phyloP scores from a whole-genome alignment of 2,329 filamentous ascomycete genomes.

The Aspergillus fischeri region DNA sequence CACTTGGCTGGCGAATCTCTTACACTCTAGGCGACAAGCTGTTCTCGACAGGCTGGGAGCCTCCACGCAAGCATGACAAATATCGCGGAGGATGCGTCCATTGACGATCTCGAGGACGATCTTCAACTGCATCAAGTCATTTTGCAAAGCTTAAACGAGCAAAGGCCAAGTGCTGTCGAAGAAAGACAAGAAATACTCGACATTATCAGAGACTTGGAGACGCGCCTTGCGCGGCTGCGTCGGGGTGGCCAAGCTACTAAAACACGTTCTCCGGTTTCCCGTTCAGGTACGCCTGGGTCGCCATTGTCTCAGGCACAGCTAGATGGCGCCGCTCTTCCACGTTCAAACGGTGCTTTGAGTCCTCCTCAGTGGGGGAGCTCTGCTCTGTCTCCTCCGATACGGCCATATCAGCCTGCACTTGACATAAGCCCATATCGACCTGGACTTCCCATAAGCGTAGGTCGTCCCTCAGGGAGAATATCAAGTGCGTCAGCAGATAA shows the following conservation, averaged over 20 bases:
- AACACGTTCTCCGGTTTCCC: constrained; percentile 1
- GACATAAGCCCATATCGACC: background rate
- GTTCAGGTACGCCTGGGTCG: background rate
- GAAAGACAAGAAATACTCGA: constrained; percentile 25
- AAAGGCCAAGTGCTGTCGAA: constrained; percentile 21
- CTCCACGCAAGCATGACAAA: background rate
- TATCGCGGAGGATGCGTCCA: constrained; percentile 11
- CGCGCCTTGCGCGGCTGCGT: constrained; percentile 20
- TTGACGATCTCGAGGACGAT: constrained; percentile 28
- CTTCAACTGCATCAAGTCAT: constrained; percentile 30
- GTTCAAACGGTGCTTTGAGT: background rate
- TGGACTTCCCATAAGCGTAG: background rate
- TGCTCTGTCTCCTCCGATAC: constrained; percentile 5
- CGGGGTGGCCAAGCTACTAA: constrained; percentile 5
- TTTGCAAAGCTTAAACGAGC: constrained; percentile 25
- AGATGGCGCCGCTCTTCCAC: constrained; percentile 10
- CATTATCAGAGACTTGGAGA: constrained; percentile 21
- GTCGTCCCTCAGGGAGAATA: background rate
- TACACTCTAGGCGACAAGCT: background rate
- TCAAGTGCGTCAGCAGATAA: background rate
- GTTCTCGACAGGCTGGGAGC: too few relatives aligned
- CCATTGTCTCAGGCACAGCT: constrained; percentile 6
- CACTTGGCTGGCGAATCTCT: background rate
- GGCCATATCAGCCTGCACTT: background rate
- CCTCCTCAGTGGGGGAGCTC: constrained; percentile 3